These are phyloP conservation scores for Paramecium bursaria DNA, from an alignment of 73 alveolate species.

Conservation along the genomic window DNA sequence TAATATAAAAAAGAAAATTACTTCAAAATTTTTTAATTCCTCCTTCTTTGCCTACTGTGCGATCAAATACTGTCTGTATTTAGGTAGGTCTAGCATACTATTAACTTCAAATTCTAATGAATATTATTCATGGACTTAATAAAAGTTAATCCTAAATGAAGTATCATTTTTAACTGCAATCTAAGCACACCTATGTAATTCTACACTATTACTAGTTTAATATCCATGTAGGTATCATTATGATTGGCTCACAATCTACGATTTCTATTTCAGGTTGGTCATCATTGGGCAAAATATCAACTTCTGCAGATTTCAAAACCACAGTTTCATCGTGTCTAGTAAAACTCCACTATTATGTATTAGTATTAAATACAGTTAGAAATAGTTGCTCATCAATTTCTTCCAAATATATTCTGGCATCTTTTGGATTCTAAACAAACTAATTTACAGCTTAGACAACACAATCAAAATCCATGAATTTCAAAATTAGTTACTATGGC, in stretches of 20 bases:
- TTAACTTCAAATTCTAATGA: constrained; percentile 20
- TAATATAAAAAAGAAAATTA: background rate
- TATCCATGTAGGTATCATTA: constrained; percentile 48
- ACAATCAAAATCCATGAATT: constrained; percentile 22
- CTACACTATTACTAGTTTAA: constrained; percentile 4
- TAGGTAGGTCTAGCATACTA: background rate
- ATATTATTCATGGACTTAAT: constrained; percentile 23
- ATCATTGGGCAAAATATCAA: background rate
- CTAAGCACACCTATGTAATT: background rate
- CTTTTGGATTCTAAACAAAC: constrained; percentile 52
- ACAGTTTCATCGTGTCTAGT: constrained; percentile 41
- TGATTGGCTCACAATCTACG: background rate
- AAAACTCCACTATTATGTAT: constrained; percentile 5
- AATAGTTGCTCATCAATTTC: constrained; percentile 15
- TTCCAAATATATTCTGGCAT: constrained; percentile 55
- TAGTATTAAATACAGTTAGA: constrained; percentile 30
- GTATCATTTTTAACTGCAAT: constrained; percentile 12
- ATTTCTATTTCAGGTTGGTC: background rate
- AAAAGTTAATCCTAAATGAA: constrained; percentile 13
- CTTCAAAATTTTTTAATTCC: constrained; percentile 26
- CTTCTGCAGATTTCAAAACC: background rate
- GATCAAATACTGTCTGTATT: background rate
- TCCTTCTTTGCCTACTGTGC: background rate
- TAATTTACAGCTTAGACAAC: constrained; percentile 35
- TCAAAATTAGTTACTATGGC: background rate